A percentile compares a stretch with the other conserved stretches of the same genome.
phyloP scores from a whole-genome alignment of 2,329 filamentous ascomycete species.

The Fonsecaea pedrosoi region DNA sequence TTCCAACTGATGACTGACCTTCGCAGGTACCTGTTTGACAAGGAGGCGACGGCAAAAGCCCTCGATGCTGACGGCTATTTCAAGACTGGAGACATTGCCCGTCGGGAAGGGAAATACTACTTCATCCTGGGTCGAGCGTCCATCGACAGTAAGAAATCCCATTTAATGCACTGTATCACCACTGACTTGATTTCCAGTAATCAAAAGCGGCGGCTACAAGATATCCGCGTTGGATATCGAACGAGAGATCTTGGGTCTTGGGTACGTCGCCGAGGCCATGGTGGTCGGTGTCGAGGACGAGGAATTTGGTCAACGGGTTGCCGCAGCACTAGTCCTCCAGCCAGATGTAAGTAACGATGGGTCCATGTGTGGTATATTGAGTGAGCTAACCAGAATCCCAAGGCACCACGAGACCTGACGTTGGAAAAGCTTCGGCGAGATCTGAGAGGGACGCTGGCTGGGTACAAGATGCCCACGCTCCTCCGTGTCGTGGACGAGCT shows the following conservation, averaged over 20 bases:
- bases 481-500: conserved; percentile 53
- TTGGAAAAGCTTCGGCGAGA: conserved; percentile 47
- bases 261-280: conserved; percentile 55
- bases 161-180: not conserved
- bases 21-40: conserved; percentile 43
- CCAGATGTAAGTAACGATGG: not conserved
- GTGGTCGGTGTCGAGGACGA: conserved; percentile 57
- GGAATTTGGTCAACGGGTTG: conserved; percentile 57
- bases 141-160: conserved; percentile 57
- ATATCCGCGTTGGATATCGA: conserved; percentile 58
- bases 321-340: conserved; percentile 46
- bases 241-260: conserved; percentile 53
- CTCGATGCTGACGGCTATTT: conserved; percentile 46
- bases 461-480: conserved; percentile 57
- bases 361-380: too few relatives aligned
- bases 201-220: conserved; percentile 50
- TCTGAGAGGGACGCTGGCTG: conserved; percentile 50
- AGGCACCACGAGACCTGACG: conserved; percentile 29
- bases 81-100: conserved; percentile 48
- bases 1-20: not conserved
- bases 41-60: conserved; percentile 38
- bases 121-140: conserved; percentile 55
- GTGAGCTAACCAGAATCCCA: not conserved
- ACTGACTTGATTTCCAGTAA: conserved; percentile 12
- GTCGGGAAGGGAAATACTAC: conserved; percentile 43